Evolutionary conservation across 83 land plant species (phyloP).

Genomic region (Larix sibirica): DNA sequence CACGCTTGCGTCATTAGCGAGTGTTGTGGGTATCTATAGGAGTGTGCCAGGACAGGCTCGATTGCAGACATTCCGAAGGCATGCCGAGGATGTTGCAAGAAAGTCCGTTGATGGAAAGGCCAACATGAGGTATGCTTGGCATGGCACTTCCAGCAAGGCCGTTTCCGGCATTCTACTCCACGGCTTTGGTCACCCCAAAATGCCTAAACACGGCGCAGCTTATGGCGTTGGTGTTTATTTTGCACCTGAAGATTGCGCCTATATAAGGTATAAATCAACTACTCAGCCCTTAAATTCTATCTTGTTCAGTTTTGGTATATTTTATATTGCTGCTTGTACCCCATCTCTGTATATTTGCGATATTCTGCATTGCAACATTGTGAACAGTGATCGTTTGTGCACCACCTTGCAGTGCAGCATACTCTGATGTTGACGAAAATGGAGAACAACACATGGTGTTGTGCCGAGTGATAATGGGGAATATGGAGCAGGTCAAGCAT

Average conservation of each 20-base stretch:
- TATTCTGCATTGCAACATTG: background rate
- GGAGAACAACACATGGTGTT: conserved; percentile 50
- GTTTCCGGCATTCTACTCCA: conserved; percentile 28
- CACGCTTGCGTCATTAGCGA: conserved; percentile 9
- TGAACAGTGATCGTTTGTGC: too few relatives aligned
- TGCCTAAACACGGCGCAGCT: conserved; percentile 8
- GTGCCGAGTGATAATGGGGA: conserved; percentile 49
- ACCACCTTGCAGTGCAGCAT: conserved; percentile 26
- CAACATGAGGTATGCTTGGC: conserved; percentile 72
- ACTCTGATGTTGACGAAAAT: conserved; percentile 41
- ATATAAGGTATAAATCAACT: conserved; percentile 32
- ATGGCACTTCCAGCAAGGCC: conserved; percentile 36
- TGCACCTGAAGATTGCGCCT: conserved; percentile 33
- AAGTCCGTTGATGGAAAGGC: conserved; percentile 52
- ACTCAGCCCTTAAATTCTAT: too few relatives aligned
- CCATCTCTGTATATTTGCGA: background rate
- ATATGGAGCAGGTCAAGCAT: conserved; percentile 33
- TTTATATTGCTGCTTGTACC: too few relatives aligned
- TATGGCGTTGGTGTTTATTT: conserved; percentile 70
- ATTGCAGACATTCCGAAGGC: conserved; percentile 35
- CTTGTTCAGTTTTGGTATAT: background rate
- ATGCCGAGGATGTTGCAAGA: conserved; percentile 38
- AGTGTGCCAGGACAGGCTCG: conserved; percentile 18
- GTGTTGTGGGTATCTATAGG: conserved; percentile 32
- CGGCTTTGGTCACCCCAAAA: conserved; percentile 22